Base-by-base conservation (phyloP, 2,329 filamentous ascomycete genomes). In the Parascedosporium putredinis region DNA sequence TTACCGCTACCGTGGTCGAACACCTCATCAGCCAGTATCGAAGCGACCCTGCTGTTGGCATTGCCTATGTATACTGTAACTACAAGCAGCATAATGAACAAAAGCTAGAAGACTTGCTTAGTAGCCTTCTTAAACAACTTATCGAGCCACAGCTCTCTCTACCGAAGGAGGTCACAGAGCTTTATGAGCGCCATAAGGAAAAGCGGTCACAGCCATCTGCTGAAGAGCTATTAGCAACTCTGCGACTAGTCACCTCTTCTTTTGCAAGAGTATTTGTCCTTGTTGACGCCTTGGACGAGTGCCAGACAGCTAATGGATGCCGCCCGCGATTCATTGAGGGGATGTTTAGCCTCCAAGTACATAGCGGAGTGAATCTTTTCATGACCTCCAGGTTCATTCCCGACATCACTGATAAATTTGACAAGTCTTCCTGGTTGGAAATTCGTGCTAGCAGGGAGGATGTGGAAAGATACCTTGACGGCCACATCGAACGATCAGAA, bases 41-140 rank as follows among this genome's bases (percentile, higher is more conserved):
- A 2, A 9, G 49, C 0, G 18, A 55, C 2, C 1, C 3, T 0
- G 8, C 3, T 0, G 29, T 55, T 8, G 58, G 58, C 1, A 53
- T 68, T 16, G 60, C 60, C 2, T 68, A 62, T 29, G 9, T 64
- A 2, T 68, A 61, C 40, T 66, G 57, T 49, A 60, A 65, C 25
- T 65, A 62, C 42, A 54, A 55, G 10, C 50, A 45, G 0, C 54
- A 58, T 2, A 55, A 56, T 1, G 54, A 57, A 1, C 64, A 66
- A 34, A 57, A 18, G 5, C n/a, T 51, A 1, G 25, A 51, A 0
- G 48, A 57, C 5, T 43, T 67, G 1, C 47, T 67, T 0, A 46
- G 55, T 1, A 61, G 57, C 38, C 49, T 69, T 2, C 16, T 65
- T 1, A 63, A 62, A 33, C 66, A 69, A 47, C 58, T 69, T 1